A percentile compares a stretch with the other conserved stretches of the same genome.
These are phyloP conservation scores for Rosa rugosa DNA, from an alignment of 306 rosid genomes.

Conservation along the genomic window DNA sequence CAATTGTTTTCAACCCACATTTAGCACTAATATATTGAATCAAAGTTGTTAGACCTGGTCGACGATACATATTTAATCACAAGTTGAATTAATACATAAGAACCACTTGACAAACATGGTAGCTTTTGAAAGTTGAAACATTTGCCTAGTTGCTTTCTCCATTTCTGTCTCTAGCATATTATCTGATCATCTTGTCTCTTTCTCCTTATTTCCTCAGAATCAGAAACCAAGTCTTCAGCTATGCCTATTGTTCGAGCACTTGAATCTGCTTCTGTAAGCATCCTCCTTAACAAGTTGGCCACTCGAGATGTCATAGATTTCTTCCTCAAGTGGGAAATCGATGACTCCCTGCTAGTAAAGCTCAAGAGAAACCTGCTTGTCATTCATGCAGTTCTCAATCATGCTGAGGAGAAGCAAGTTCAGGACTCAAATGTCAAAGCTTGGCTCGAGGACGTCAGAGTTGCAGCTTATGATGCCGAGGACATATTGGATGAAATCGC, in stretches of 20 bases:
- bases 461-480: constrained; percentile 9
- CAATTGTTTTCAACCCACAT: not conserved
- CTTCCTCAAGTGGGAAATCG: constrained; percentile 13
- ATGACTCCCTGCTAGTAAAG: not conserved
- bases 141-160: not conserved
- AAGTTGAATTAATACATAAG: not conserved
- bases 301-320: constrained; percentile 7
- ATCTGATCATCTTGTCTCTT: not conserved
- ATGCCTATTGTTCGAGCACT: constrained; percentile 13
- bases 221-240: not conserved
- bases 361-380: not conserved
- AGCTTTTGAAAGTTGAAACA: not conserved
- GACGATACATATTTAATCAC: not conserved
- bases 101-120: not conserved
- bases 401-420: constrained; percentile 26
- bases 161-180: not conserved
- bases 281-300: constrained; percentile 16
- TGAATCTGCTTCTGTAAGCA: constrained; percentile 20
- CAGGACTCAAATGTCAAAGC: constrained; percentile 7
- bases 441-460: constrained; percentile 23
- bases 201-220: not conserved
- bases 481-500: constrained; percentile 10
- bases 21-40: not conserved
- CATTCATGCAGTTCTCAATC: constrained; percentile 16
- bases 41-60: not conserved